Evolutionary conservation across 352 stramenopile genomes (phyloP).

Genomic region (Chrysophaeum taylorii): DNA sequence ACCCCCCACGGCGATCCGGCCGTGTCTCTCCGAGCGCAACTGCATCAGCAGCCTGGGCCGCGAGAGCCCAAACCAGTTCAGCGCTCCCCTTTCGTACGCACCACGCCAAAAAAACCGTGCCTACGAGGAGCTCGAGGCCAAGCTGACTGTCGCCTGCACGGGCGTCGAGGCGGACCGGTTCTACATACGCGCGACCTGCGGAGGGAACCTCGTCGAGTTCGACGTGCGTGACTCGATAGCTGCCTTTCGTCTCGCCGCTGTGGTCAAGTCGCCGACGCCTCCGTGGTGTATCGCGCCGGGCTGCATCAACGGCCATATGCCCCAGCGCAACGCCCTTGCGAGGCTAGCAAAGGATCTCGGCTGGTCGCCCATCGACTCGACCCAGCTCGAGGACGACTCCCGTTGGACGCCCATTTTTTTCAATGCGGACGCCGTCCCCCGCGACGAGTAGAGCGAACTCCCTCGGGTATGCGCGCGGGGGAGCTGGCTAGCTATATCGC

Average conservation of each 20-base stretch:
- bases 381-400: conserved; percentile 21
- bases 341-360: conserved; percentile 21
- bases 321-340: conserved; percentile 25
- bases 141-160: conserved; percentile 9
- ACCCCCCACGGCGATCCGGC: background rate
- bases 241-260: conserved; percentile 25
- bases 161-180: conserved; percentile 14
- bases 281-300: conserved; percentile 32
- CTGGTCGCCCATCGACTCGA: conserved; percentile 22
- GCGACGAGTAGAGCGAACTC: background rate
- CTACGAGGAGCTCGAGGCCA: conserved; percentile 17
- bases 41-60: conserved; percentile 25
- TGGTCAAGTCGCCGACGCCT: conserved; percentile 22
- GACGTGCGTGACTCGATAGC: conserved; percentile 25
- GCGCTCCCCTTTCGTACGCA: conserved; percentile 19
- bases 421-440: conserved; percentile 29
- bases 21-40: conserved; percentile 18
- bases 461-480: no score
- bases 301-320: conserved; percentile 36
- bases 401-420: conserved; percentile 37
- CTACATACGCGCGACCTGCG: conserved; percentile 24
- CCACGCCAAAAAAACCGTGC: conserved; percentile 17
- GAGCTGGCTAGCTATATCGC: no score
- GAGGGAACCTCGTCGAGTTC: conserved; percentile 30
- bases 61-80: conserved; percentile 31